Conservation (phyloP, 2,329 filamentous ascomycete species). For the Talaromyces sp. region DNA sequence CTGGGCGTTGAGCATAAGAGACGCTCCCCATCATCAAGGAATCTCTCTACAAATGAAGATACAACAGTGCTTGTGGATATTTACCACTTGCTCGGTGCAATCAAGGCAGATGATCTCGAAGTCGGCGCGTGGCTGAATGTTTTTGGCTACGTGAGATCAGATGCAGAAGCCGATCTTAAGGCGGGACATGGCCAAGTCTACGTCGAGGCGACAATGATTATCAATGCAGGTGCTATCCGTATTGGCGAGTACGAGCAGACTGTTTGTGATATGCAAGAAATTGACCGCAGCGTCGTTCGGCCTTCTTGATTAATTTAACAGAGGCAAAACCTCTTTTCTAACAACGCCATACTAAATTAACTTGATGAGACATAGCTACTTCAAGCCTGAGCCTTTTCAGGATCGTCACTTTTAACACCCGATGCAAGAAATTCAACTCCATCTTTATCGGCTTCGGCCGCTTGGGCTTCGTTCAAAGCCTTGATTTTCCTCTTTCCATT, state of each 20-base stretch:
- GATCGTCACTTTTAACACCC: not conserved
- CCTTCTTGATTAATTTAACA: not conserved
- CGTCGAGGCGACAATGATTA: slow-evolving; percentile 72
- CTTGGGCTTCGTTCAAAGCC: slow-evolving; percentile 13
- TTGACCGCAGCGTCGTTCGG: slow-evolving; percentile 23
- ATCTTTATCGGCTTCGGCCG: slow-evolving; percentile 16
- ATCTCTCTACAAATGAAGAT: slow-evolving; percentile 16
- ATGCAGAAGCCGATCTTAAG: not conserved
- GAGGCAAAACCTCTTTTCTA: no score
- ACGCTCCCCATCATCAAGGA: slow-evolving; percentile 23
- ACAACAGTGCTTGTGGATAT: slow-evolving; percentile 57
- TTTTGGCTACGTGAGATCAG: slow-evolving; percentile 62
- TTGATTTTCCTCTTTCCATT: slow-evolving; percentile 34
- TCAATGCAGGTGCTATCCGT: slow-evolving; percentile 68
- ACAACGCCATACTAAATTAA: no score
- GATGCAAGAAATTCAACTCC: not conserved
- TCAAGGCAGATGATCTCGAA: slow-evolving; percentile 59
- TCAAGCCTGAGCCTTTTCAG: slow-evolving; percentile 2
- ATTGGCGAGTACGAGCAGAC: slow-evolving; percentile 65
- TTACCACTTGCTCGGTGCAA: slow-evolving; percentile 59
- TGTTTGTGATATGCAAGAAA: slow-evolving; percentile 36
- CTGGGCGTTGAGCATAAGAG: slow-evolving; percentile 65
- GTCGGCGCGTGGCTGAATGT: slow-evolving; percentile 86
- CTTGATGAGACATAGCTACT: no score
- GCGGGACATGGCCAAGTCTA: slow-evolving; percentile 28